phyloP scores from a whole-genome alignment of 2,329 filamentous ascomycete species.

The Tolypocladium pustulatum region DNA sequence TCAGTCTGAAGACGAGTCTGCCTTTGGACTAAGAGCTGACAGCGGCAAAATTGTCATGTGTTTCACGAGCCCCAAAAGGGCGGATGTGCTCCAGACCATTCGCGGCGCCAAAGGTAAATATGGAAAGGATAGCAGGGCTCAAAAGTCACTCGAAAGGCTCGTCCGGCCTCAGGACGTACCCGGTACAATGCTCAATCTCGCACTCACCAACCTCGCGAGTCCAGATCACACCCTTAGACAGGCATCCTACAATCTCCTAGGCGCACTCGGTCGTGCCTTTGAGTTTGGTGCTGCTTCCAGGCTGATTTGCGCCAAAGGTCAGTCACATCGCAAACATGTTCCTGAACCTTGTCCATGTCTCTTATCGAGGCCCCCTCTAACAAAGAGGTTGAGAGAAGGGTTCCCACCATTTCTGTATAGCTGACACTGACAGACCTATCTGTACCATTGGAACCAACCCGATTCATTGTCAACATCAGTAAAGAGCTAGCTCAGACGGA shows the following conservation, averaged over 20 bases:
- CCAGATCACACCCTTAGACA: constrained; percentile 48
- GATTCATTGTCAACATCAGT: constrained; percentile 57
- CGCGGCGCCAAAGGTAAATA: constrained; percentile 53
- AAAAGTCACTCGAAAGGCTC: constrained; percentile 53
- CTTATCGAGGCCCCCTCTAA: too few species aligned
- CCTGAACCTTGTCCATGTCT: neutral
- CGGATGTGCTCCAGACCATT: constrained; percentile 53
- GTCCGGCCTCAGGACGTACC: constrained; percentile 62
- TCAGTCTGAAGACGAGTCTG: constrained; percentile 54
- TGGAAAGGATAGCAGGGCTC: constrained; percentile 49
- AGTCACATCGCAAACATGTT: constrained; percentile 7
- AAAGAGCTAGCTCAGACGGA: constrained; percentile 51
- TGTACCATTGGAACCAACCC: constrained; percentile 51
- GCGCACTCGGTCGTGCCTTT: constrained; percentile 56
- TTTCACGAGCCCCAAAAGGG: constrained; percentile 55
- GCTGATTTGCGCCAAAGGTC: constrained; percentile 52
- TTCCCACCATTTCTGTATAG: neutral
- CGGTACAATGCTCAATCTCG: constrained; percentile 57
- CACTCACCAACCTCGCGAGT: constrained; percentile 56
- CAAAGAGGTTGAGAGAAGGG: neutral
- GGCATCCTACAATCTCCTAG: constrained; percentile 57
- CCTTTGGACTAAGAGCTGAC: constrained; percentile 57
- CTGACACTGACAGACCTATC: constrained; percentile 37
- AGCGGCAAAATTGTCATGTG: constrained; percentile 64
- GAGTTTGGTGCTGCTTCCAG: constrained; percentile 53